Evolutionary conservation across 306 rosid species (phyloP).

Genomic region (Delonix regia): DNA sequence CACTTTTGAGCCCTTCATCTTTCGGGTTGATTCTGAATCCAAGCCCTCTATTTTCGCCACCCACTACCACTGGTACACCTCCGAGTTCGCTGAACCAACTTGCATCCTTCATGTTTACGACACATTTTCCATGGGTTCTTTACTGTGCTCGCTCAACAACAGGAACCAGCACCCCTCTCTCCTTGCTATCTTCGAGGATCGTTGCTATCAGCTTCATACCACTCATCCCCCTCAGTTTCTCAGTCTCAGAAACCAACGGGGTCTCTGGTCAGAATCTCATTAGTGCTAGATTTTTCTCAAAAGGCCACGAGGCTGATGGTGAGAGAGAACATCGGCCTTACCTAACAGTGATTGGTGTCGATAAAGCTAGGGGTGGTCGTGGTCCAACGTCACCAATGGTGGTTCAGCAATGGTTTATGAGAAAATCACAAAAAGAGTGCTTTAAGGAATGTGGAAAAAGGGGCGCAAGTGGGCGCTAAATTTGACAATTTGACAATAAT

Average conservation of each 20-base stretch:
- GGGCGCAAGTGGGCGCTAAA: too few relatives aligned
- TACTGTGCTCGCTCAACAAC: slow-evolving; percentile 44
- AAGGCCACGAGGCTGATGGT: too few relatives aligned
- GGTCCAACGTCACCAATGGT: too few relatives aligned
- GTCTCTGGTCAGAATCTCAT: slow-evolving; percentile 77
- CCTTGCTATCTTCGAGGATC: slow-evolving; percentile 61
- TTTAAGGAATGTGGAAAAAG: too few relatives aligned
- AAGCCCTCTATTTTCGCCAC: slow-evolving; percentile 72
- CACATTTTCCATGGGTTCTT: slow-evolving; percentile 81
- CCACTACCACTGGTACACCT: slow-evolving; percentile 71
- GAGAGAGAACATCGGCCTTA: too few relatives aligned
- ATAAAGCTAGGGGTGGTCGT: too few relatives aligned
- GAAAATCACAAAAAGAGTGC: too few relatives aligned
- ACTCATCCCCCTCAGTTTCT: slow-evolving; percentile 81
- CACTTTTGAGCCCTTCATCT: slow-evolving; percentile 51
- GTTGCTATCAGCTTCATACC: slow-evolving; percentile 69
- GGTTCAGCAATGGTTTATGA: too few relatives aligned
- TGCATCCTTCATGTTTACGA: slow-evolving; percentile 62
- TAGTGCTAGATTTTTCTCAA: too few relatives aligned
- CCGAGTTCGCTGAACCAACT: slow-evolving; percentile 60
- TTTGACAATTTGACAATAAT: too few relatives aligned
- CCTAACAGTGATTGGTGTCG: too few relatives aligned
- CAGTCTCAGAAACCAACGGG: slow-evolving; percentile 71
- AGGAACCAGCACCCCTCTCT: slow-evolving; percentile 54
- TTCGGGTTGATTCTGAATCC: slow-evolving; percentile 51